phyloP scores from a whole-genome alignment of 2,329 filamentous ascomycete species.

The Paecilomyces formosus region DNA sequence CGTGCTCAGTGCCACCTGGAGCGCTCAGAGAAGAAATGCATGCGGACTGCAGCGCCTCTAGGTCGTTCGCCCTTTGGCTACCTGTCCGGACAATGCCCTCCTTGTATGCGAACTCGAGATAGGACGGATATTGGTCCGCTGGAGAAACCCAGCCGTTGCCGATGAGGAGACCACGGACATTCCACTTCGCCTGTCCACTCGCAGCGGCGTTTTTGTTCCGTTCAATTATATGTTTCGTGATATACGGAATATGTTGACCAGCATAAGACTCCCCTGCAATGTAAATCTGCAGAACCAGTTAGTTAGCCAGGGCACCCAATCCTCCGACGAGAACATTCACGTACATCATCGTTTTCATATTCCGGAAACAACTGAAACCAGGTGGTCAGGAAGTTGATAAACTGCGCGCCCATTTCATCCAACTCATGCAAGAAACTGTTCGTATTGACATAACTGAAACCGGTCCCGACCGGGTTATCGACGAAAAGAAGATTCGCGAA shows the following conservation, averaged over 20 bases:
- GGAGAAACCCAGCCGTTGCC: slow-evolving; percentile 98
- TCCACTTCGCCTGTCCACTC: slow-evolving; percentile 53
- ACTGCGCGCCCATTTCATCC: slow-evolving; percentile 80
- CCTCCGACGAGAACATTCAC: slow-evolving; percentile 27
- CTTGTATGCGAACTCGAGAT: slow-evolving; percentile 73
- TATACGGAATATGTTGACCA: slow-evolving; percentile 94
- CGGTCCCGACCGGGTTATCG: slow-evolving; percentile 93
- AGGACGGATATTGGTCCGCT: slow-evolving; percentile 79
- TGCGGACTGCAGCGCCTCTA: slow-evolving; percentile 61
- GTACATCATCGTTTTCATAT: slow-evolving; percentile 83
- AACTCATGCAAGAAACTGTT: slow-evolving; percentile 81
- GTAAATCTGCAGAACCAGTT: slow-evolving; percentile 59
- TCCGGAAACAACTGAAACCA: slow-evolving; percentile 89
- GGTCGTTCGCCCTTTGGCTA: slow-evolving; percentile 53
- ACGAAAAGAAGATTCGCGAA: slow-evolving; percentile 96
- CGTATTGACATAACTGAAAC: slow-evolving; percentile 91
- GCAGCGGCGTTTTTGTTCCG: slow-evolving; percentile 61
- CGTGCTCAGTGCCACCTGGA: slow-evolving; percentile 50
- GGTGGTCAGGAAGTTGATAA: slow-evolving; percentile 81
- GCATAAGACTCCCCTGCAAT: slow-evolving; percentile 94
- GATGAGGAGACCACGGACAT: slow-evolving; percentile 77
- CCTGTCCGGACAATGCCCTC: slow-evolving; percentile 64
- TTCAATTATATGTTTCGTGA: slow-evolving; percentile 81
- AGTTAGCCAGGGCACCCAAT: background rate
- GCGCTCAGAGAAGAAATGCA: slow-evolving; percentile 59